Conservation (phyloP, 2,329 filamentous ascomycete species). For the Neofusicoccum kwambonambiense region DNA sequence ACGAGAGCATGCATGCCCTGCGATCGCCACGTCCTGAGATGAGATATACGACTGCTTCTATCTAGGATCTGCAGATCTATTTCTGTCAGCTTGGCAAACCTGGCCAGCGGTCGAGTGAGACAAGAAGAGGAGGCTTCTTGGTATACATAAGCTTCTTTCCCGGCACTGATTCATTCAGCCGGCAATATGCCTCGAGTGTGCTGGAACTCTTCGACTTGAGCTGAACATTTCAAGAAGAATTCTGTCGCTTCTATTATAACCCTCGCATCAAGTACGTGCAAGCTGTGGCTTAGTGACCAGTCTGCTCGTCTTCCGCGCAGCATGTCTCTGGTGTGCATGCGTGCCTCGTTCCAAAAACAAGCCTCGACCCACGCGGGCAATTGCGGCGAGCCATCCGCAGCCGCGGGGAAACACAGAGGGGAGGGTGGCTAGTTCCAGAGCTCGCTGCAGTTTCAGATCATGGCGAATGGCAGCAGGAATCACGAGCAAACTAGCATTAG, state of each 20-base stretch:
- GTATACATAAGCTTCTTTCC: neutral
- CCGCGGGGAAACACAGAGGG: too few relatives aligned
- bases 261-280: too few relatives aligned
- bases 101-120: neutral
- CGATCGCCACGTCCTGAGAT: neutral
- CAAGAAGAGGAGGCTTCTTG: neutral
- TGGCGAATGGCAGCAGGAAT: neutral
- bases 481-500: neutral
- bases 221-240: neutral
- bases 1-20: neutral
- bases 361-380: too few relatives aligned
- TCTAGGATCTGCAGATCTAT: neutral
- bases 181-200: neutral
- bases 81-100: neutral
- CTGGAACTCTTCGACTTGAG: neutral
- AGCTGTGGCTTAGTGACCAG: too few relatives aligned
- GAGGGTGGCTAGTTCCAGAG: too few relatives aligned
- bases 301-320: too few relatives aligned
- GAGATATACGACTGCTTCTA: neutral
- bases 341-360: too few relatives aligned
- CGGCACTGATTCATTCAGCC: neutral
- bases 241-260: neutral
- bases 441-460: neutral
- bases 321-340: too few relatives aligned
- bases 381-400: too few relatives aligned